Percentiles rank a stretch among this genome's conserved stretches.
phyloP scores from a whole-genome alignment of 192 early-diverging fungal species.

The Podila epigama region DNA sequence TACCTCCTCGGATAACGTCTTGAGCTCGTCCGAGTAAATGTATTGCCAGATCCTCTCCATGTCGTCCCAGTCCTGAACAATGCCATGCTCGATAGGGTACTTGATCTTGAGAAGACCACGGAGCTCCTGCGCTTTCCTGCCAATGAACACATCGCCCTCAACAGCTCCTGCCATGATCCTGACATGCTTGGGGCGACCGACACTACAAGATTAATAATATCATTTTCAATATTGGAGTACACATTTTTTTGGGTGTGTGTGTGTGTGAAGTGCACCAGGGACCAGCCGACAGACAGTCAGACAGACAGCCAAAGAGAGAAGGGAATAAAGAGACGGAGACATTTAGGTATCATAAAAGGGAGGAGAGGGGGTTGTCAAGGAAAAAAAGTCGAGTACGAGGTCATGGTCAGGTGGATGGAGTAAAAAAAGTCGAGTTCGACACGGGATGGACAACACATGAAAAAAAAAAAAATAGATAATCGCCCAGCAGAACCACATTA shows the following conservation, averaged over 20 bases:
- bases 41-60: constrained; percentile 99
- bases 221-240: no score
- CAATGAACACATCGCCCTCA: constrained; percentile 96
- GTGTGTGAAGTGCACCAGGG: no score
- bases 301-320: not conserved
- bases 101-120: constrained; percentile 92
- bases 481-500: no score
- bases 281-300: no score
- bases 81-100: constrained; percentile 97
- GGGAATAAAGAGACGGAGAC: not conserved
- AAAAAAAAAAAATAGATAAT: no score
- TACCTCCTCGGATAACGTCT: constrained; percentile 94
- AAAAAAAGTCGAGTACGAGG: no score
- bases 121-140: constrained; percentile 93
- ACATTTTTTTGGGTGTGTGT: no score
- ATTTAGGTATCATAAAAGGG: not conserved
- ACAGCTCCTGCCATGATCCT: constrained; percentile 98
- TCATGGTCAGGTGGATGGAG: not conserved
- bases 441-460: not conserved
- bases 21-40: constrained; percentile 96
- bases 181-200: constrained; percentile 95
- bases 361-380: not conserved
- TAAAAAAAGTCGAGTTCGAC: not conserved
- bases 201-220: no score
- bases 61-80: constrained; percentile 98